Evolutionary conservation across 2,329 filamentous ascomycete species (phyloP).

Genomic region (Akanthomyces dipterigenus): DNA sequence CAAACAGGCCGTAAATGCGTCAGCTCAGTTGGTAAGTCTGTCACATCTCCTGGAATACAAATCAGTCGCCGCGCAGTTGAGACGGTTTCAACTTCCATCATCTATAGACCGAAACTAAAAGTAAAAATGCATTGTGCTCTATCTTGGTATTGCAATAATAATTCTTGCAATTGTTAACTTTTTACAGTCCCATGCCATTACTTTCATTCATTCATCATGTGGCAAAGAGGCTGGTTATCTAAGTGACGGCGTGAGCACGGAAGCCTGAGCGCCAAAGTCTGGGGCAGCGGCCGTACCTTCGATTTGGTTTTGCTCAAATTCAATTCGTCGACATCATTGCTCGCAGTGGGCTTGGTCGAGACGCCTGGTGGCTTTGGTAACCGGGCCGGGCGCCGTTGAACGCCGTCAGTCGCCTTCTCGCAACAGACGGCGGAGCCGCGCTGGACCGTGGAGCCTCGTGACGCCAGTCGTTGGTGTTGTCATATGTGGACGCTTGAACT

Average conservation of each 20-base stretch:
- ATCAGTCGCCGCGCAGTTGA: not conserved
- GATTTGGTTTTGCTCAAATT: slow-evolving; percentile 26
- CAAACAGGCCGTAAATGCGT: not conserved
- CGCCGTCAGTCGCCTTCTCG: slow-evolving; percentile 42
- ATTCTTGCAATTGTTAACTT: slow-evolving; percentile 8
- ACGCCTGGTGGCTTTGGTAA: slow-evolving; percentile 42
- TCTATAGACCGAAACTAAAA: not conserved
- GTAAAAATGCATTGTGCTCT: slow-evolving; percentile 11
- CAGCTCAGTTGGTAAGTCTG: not conserved
- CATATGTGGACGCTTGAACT: slow-evolving; percentile 43
- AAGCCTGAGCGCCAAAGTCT: not conserved
- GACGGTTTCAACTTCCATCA: not conserved
- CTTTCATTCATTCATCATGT: slow-evolving; percentile 8
- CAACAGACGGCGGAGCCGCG: slow-evolving; percentile 37
- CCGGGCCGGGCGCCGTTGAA: slow-evolving; percentile 39
- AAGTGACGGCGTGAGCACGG: not conserved
- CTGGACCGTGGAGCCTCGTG: slow-evolving; percentile 33
- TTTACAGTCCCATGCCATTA: slow-evolving; percentile 8
- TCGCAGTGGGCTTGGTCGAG: slow-evolving; percentile 61
- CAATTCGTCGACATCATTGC: slow-evolving; percentile 59
- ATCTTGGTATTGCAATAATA: slow-evolving; percentile 6
- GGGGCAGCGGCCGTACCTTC: slow-evolving; percentile 5
- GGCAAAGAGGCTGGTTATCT: slow-evolving; percentile 11
- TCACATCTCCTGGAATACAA: not conserved
- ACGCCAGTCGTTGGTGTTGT: slow-evolving; percentile 35